A percentile compares a stretch with the other conserved stretches of the same genome.
Evolutionary conservation across 2,329 filamentous ascomycete genomes (phyloP).

Genomic region (Fusarium verticillioides): DNA sequence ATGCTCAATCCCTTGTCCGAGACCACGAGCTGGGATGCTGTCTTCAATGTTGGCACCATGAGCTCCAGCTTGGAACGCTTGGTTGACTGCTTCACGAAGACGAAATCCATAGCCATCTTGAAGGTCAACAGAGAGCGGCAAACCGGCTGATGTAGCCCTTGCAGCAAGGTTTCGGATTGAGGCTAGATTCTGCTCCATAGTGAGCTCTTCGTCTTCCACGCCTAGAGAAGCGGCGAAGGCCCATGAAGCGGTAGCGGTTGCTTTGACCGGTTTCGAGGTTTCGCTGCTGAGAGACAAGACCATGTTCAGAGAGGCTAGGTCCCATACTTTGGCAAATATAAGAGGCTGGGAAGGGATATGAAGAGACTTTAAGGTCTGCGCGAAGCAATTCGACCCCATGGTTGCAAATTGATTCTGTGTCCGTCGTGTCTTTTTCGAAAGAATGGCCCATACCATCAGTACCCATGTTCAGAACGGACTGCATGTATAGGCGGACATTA

Average conservation of each 20-base stretch:
- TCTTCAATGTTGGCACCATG: not conserved
- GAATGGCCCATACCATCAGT: too few species aligned
- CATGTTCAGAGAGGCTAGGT: not conserved
- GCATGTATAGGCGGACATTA: not conserved
- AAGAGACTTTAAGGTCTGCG: not conserved
- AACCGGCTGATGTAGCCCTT: not conserved
- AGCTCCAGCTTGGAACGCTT: not conserved
- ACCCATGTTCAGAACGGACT: not conserved
- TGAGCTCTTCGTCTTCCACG: not conserved
- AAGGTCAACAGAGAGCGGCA: not conserved
- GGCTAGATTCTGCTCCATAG: not conserved
- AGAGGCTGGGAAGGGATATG: not conserved
- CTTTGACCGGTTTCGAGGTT: too few species aligned
- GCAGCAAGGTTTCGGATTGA: not conserved
- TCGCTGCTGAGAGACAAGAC: not conserved
- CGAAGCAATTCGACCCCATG: not conserved
- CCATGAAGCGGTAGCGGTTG: not conserved
- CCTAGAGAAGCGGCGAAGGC: not conserved
- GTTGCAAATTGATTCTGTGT: not conserved
- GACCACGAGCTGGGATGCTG: not conserved
- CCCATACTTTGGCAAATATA: not conserved
- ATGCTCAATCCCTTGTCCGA: not conserved
- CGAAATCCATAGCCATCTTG: not conserved
- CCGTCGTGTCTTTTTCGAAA: not conserved
- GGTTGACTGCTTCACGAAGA: not conserved